Evolutionary conservation across 768 basidiomycete genomes (phyloP), one percentile per base, ranked within the genome.

Genomic region (Russula virescens): DNA sequence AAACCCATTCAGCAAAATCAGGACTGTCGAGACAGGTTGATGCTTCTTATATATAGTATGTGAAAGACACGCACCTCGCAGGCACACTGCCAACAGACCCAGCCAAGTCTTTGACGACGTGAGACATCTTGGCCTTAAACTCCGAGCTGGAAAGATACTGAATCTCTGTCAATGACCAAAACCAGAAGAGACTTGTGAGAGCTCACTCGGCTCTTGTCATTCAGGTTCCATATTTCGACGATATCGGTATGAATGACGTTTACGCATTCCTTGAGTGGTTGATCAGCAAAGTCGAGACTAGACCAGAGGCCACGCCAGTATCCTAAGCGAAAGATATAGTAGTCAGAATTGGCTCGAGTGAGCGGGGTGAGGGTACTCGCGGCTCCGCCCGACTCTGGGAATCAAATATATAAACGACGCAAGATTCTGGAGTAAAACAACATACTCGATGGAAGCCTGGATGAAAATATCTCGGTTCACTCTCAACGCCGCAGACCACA

Each of bases 241-340:
- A 61, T 61, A 54, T 61, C 60, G 9, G 18, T 8, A 45, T 61
- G 60, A 45, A 56, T 56, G 13, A 56, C 13, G 2, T 35, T 34
- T 2, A 56, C 31, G 11, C 54, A 62, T 35, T 13, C 25, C 14
- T 51, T 43, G 16, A 62, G 31, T 5, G 28, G 4, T 25, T 18
- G 28, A 13, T 43, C 42, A 26, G 42, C 21, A 14, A 62, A 62
- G 16, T 43, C 48, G 6, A 2, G 31, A 45, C 61, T 62, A 5
- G 54, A 62, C 40, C 48, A 28, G 14, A 62, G 61, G 18, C 19
- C 19, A 50, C 48, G 28, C 61, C 61, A 62, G 35, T 62, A 62
- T 35, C 42, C 61, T 62, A 35, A n/a, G 5, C 7, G 11, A 28
- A 9, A 45, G 10, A 10, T 19, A n/a, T 1, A 28, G 11, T 8